Base-by-base conservation (phyloP, 73 alveolate genomes). In the Paramecium sexaurelia region DNA sequence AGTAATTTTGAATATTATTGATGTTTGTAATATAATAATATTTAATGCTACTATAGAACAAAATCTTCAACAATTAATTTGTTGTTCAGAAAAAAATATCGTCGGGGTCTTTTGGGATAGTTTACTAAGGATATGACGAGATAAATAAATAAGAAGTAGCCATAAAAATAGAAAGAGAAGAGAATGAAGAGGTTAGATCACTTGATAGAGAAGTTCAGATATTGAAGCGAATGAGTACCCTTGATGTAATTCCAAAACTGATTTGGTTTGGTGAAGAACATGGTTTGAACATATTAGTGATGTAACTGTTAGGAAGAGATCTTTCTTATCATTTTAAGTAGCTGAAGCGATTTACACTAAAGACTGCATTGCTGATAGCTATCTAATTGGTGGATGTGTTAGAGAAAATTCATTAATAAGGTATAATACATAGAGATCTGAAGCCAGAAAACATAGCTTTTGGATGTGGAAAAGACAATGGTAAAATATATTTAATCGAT, bases 401-500 rank as follows among this genome's bases (percentile, higher is more conserved):
- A 15, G 92, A 84, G 45, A 84, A 84, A 17, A 55, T 84, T 27
- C 92, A 84, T 32, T 55, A 7, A 8, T 15, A 19, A 55, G 75
- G 75, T 15, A 15, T 55, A 55, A 15, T 55, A 8, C 75, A 55
- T 19, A 55, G 75, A 15, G 75, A 55, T 55, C 7, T 55, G 75
- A 55, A 55, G 29, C 75, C 75, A 15, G 75, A 55, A 55, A 55
- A 55, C 29, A 55, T 55, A 8, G 75, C n/a, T 10, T 15, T 19
- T 8, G 75, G 75, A 9, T 15, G 32, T 10, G 75, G 29, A 9
- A 15, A 91, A 67, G 83, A 92, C 26, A 39, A 61, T 35, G 83
- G 67, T 55, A 41, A 55, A 32, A 39, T 13, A 93, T 96, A 51
- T 96, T 95, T 93, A 85, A 93, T 97, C 55, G 99, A 97, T 92